Base-by-base conservation (phyloP, 495 filamentous ascomycete genomes). In the Achaetomiella virescens region DNA sequence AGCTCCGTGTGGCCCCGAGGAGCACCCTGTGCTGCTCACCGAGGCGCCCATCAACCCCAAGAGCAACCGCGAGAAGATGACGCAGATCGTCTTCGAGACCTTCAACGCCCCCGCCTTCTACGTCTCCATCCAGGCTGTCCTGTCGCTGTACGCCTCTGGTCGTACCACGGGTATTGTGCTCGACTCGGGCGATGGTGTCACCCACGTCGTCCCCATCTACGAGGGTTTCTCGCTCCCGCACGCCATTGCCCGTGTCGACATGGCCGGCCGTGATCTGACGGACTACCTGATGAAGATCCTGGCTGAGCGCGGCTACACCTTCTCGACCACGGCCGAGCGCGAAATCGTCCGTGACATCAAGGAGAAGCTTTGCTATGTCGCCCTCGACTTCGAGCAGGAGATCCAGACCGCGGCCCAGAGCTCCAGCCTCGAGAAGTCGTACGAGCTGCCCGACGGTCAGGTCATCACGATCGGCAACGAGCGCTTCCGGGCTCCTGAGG, bases 11-110 rank as follows among this genome's bases (percentile, higher is more conserved):
- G 60, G 93, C 93, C 61, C 93, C 58, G 95, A 98, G 84, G 93
- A 98, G 90, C 93, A 98, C 86, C 93, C 93, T 67, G 92, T 97
- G 68, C 84, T 98, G 70, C 84, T 98, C 75, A 98, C 93, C 70
- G 93, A 98, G 80, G 93, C 93, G 68, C 95, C 93, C 61, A 95
- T 98, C 84, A 98, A 98, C 84, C 93, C 93, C 76, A 97, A 97
- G 85, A 95, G 90, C 80, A 98, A 98, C 82, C 88, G 95, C 83
- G 95, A 97, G 84, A 97, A 96, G 85, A 97, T 97, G 89, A 97
- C 93, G 59, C 95, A 98, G 80, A 97, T 98, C 65, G 95, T 98
- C 73, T 98, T 98, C 86, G 93, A 98, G 84, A 98, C 93, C 66
- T 98, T 97, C 86, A 98, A 98, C 81, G 95, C 95, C 68, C 93